phyloP scores from a whole-genome alignment of 2,329 filamentous ascomycete genomes.

The Verticillium tricorpus region DNA sequence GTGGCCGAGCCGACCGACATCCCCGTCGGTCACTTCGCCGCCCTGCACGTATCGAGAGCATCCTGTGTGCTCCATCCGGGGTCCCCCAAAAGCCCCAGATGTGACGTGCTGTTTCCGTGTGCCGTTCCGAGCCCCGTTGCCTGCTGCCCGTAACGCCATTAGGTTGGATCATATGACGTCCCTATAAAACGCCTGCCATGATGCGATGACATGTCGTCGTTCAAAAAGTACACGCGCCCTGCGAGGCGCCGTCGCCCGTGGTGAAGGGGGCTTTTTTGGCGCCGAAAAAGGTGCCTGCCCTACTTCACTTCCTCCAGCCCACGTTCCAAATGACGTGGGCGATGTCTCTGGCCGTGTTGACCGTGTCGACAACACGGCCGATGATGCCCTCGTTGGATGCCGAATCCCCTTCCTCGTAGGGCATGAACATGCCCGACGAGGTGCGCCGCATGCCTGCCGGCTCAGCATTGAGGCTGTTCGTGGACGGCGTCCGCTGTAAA shows the following conservation, averaged over 20 bases:
- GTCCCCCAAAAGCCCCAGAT: background rate
- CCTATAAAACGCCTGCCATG: too few relatives aligned
- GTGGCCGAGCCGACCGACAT: background rate
- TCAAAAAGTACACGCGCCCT: background rate
- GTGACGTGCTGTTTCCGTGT: background rate
- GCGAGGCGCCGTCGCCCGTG: background rate
- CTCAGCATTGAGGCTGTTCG: constrained; percentile 44
- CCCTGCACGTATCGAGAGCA: background rate
- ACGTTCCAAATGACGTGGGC: constrained; percentile 70
- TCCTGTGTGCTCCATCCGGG: background rate
- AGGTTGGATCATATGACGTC: background rate
- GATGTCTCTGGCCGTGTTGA: constrained; percentile 68
- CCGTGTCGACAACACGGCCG: constrained; percentile 76
- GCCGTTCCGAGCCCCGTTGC: background rate
- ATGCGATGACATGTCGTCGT: background rate
- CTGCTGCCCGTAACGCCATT: background rate
- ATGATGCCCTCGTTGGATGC: constrained; percentile 61
- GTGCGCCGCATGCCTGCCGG: constrained; percentile 68
- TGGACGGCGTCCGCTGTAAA: constrained; percentile 44
- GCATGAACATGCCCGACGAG: constrained; percentile 87
- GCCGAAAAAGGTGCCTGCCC: background rate
- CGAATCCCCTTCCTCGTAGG: constrained; percentile 69
- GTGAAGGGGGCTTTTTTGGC: background rate
- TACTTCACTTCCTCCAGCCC: constrained; percentile 52
- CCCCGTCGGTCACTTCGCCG: background rate